A percentile compares a stretch with the other conserved stretches of the same genome.
phyloP scores from a whole-genome alignment of 768 basidiomycete species.

The Boletales sp. region DNA sequence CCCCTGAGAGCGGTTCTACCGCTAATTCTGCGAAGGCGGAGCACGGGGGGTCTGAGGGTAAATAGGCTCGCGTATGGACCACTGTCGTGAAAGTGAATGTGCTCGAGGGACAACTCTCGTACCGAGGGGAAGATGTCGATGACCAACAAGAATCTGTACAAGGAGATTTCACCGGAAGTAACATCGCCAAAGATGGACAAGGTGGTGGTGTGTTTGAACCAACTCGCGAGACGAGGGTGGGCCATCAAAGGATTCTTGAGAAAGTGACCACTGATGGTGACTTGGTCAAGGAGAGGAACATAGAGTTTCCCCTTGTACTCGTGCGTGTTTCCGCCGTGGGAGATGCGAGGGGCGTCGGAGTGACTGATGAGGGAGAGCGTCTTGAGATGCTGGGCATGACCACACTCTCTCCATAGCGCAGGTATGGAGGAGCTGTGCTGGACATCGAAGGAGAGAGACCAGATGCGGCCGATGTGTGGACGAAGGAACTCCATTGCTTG shows the following conservation, averaged over 20 bases:
- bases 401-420: slow-evolving; percentile 7
- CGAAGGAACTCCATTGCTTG: slow-evolving; percentile 2
- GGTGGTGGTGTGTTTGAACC: slow-evolving; percentile 5
- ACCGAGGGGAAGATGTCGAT: slow-evolving; percentile 1
- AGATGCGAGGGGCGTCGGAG: neutral
- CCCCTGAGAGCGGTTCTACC: neutral
- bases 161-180: neutral
- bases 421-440: slow-evolving; percentile 1
- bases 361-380: slow-evolving; percentile 3
- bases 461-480: neutral
- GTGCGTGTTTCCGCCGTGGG: neutral
- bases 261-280: slow-evolving; percentile 2
- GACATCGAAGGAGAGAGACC: slow-evolving; percentile 10
- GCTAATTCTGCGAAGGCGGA: slow-evolving; percentile 1
- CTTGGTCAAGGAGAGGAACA: neutral
- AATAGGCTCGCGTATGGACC: neutral
- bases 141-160: slow-evolving; percentile 4
- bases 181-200: slow-evolving; percentile 2
- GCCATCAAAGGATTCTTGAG: slow-evolving; percentile 4
- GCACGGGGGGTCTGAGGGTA: neutral
- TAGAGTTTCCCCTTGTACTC: slow-evolving; percentile 6
- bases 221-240: slow-evolving; percentile 2
- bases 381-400: neutral
- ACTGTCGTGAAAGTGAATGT: slow-evolving; percentile 3
- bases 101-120: slow-evolving; percentile 4